Evolutionary conservation across 1,139 yeast genomes (phyloP).

Genomic region (Candida gigantensis): DNA sequence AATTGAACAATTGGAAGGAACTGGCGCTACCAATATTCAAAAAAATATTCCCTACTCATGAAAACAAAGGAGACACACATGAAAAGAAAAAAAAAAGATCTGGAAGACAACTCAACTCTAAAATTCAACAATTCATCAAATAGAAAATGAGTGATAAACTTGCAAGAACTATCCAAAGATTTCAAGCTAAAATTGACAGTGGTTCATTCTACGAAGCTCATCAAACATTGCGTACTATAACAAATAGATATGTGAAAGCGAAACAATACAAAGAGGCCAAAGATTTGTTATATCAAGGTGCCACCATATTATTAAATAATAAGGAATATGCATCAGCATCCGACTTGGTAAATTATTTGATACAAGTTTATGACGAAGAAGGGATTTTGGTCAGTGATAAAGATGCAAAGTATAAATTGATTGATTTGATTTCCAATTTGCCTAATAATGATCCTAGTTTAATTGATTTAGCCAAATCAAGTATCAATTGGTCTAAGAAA

Average conservation of each 20-base stretch:
- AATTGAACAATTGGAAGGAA: too few relatives aligned
- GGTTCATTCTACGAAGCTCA: constrained; percentile 93
- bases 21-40: too few relatives aligned
- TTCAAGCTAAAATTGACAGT: constrained; percentile 65
- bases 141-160: constrained; percentile 42
- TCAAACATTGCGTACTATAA: constrained; percentile 86
- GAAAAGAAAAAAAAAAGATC: neutral
- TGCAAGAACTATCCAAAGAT: constrained; percentile 61
- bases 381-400: constrained; percentile 38
- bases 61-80: neutral
- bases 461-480: constrained; percentile 58
- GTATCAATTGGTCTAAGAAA: constrained; percentile 63
- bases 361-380: constrained; percentile 66
- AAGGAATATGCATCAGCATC: constrained; percentile 78
- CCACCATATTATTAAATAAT: constrained; percentile 65
- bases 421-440: constrained; percentile 38
- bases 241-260: constrained; percentile 75
- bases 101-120: neutral
- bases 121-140: neutral
- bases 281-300: constrained; percentile 70
- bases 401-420: constrained; percentile 40
- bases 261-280: constrained; percentile 70
- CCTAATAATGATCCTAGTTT: constrained; percentile 60
- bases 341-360: constrained; percentile 71
- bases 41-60: too few relatives aligned